phyloP scores from a whole-genome alignment of 768 basidiomycete genomes.

The Rhodocollybia butyracea region DNA sequence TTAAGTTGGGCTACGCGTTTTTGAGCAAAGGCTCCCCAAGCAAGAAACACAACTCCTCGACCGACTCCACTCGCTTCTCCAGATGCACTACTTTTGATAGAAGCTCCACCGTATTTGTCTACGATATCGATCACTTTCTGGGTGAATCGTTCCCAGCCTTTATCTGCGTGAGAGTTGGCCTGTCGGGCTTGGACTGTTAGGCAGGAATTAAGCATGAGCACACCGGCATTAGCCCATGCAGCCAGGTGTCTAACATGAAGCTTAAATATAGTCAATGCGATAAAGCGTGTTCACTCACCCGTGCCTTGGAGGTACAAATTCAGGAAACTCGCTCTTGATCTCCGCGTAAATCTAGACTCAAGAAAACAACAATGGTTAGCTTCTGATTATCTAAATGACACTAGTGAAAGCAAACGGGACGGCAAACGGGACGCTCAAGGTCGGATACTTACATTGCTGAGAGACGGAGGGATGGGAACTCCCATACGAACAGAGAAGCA shows the following conservation, averaged over 20 bases:
- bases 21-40: slow-evolving; percentile 86
- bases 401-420: no score
- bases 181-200: slow-evolving; percentile 77
- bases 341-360: slow-evolving; percentile 76
- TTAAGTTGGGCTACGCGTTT: slow-evolving; percentile 78
- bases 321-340: slow-evolving; percentile 78
- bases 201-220: slow-evolving; percentile 89
- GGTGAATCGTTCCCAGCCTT: slow-evolving; percentile 92
- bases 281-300: slow-evolving; percentile 52
- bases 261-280: slow-evolving; percentile 6
- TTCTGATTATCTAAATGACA: no score
- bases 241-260: slow-evolving; percentile 61
- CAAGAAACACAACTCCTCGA: slow-evolving; percentile 75
- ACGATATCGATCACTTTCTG: slow-evolving; percentile 75
- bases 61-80: slow-evolving; percentile 46
- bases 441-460: slow-evolving; percentile 66
- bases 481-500: slow-evolving; percentile 90
- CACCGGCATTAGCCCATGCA: slow-evolving; percentile 80
- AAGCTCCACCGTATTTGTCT: slow-evolving; percentile 72
- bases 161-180: slow-evolving; percentile 79
- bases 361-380: slow-evolving; percentile 11
- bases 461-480: slow-evolving; percentile 71
- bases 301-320: slow-evolving; percentile 75
- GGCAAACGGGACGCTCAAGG: no score
- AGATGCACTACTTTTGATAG: slow-evolving; percentile 39